A percentile compares a stretch with the other conserved stretches of the same genome.
Conservation (phyloP, 371 early-diverging fungal genomes). For the Rhizopus arrhizus region DNA sequence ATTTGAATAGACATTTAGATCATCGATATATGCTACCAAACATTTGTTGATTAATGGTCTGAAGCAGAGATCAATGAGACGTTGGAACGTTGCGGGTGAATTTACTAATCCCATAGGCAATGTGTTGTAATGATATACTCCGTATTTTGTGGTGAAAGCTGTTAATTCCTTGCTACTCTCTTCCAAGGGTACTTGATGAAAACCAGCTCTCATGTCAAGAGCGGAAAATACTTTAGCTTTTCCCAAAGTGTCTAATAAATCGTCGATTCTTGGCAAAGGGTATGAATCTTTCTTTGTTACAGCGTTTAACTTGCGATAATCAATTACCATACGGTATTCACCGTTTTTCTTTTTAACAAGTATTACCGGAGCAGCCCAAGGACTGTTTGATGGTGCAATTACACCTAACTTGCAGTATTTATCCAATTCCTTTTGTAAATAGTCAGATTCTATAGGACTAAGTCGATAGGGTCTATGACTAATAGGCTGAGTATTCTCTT, state of each 20-base stretch:
- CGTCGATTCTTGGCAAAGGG: conserved; percentile 43
- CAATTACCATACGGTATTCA: conserved; percentile 28
- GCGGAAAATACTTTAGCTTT: conserved; percentile 29
- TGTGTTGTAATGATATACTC: not conserved
- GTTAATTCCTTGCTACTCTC: not conserved
- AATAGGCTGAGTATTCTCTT: too few species aligned
- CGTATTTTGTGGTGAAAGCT: conserved; percentile 12
- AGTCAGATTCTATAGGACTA: conserved; percentile 7
- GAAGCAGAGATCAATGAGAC: conserved; percentile 5
- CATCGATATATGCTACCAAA: not conserved
- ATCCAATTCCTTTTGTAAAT: conserved; percentile 20
- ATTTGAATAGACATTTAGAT: not conserved
- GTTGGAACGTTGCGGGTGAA: not conserved
- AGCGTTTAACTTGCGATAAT: conserved; percentile 49
- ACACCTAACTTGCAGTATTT: conserved; percentile 15
- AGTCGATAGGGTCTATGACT: conserved; percentile 6
- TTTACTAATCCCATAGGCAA: conserved; percentile 3
- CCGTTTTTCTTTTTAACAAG: conserved; percentile 52
- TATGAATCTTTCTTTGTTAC: conserved; percentile 30
- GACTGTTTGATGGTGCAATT: conserved; percentile 20
- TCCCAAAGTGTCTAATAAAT: conserved; percentile 28
- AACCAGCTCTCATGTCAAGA: conserved; percentile 14
- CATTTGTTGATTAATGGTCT: not conserved
- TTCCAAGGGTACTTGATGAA: not conserved
- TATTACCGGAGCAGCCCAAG: conserved; percentile 38